Evolutionary conservation across 2,329 filamentous ascomycete genomes (phyloP).

Genomic region (Ophiostoma himal-ulmi): DNA sequence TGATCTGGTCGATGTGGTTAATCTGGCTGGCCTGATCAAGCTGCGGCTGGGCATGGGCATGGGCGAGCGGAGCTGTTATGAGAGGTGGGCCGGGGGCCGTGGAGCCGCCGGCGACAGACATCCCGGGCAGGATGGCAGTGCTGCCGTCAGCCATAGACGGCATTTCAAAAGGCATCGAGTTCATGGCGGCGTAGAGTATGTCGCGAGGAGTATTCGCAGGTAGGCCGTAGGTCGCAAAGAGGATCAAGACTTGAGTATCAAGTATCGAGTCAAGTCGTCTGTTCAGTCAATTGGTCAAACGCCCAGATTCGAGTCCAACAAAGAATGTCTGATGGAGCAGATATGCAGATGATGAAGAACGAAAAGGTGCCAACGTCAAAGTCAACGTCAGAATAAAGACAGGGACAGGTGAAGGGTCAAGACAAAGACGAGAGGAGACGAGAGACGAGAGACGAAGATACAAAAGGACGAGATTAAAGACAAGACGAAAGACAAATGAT

Average conservation of each 20-base stretch:
- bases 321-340: neutral
- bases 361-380: neutral
- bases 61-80: neutral
- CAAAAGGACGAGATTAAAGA: neutral
- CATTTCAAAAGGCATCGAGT: neutral
- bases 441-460: neutral
- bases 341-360: neutral
- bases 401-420: neutral
- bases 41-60: neutral
- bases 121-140: slow-evolving; percentile 4
- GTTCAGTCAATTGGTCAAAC: neutral
- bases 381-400: neutral
- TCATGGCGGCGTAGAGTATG: neutral
- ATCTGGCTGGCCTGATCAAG: neutral
- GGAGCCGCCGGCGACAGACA: slow-evolving; percentile 2
- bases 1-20: neutral
- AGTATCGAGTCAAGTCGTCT: neutral
- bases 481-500: neutral
- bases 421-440: neutral
- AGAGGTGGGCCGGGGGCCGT: neutral
- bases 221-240: neutral
- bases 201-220: slow-evolving; percentile 8
- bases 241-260: neutral
- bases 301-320: neutral
- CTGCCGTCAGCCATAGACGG: neutral